phyloP scores from a whole-genome alignment of 2,329 filamentous ascomycete genomes.

The Verticillium tricorpus region DNA sequence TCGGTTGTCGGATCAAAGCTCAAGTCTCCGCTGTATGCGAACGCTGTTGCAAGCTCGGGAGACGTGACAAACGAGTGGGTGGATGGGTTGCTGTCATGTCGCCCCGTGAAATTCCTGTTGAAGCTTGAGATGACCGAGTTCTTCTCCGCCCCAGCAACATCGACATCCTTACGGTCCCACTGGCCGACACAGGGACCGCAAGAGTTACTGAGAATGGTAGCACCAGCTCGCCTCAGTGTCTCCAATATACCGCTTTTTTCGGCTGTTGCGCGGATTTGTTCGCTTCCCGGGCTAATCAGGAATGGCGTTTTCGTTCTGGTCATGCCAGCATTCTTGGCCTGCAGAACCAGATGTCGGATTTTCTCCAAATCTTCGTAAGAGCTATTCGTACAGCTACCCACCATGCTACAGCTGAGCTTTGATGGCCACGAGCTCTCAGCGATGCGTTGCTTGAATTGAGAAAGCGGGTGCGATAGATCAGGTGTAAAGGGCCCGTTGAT shows the following conservation, averaged over 20 bases:
- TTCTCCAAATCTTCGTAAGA: conserved; percentile 30
- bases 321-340: conserved; percentile 24
- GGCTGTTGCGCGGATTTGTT: conserved; percentile 25
- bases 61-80: conserved; percentile 45
- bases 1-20: conserved; percentile 24
- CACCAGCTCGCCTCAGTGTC: conserved; percentile 21
- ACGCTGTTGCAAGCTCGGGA: conserved; percentile 38
- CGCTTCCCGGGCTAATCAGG: conserved; percentile 26
- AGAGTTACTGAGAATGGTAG: conserved; percentile 23
- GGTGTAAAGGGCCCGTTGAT: conserved; percentile 30
- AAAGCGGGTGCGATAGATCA: conserved; percentile 26
- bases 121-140: conserved; percentile 29
- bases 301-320: conserved; percentile 22
- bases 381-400: conserved; percentile 30
- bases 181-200: conserved; percentile 30
- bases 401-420: conserved; percentile 22
- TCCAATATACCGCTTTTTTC: conserved; percentile 23
- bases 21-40: conserved; percentile 33
- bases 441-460: conserved; percentile 20
- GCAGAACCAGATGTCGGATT: conserved; percentile 20
- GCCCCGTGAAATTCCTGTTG: conserved; percentile 31
- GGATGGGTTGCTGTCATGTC: conserved; percentile 32
- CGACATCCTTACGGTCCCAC: conserved; percentile 28
- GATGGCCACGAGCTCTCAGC: conserved; percentile 23
- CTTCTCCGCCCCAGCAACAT: conserved; percentile 16